Percentiles rank a stretch among this genome's conserved stretches.
phyloP scores from a whole-genome alignment of 306 rosid species.

The Echinosophora koreensis region DNA sequence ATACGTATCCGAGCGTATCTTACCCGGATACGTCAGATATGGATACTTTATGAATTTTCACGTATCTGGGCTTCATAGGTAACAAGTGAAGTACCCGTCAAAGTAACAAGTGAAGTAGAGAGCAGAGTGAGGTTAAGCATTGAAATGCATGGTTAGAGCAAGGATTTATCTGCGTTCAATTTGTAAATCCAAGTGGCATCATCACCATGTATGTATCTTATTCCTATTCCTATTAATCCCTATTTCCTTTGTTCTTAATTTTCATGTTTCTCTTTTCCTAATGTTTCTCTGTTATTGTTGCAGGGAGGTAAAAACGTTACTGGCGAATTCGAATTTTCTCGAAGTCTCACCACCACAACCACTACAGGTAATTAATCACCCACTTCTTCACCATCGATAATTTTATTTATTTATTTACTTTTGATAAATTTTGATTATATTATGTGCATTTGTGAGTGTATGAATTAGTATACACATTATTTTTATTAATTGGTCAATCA shows the following conservation, averaged over 20 bases:
- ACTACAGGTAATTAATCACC: constrained; percentile 11
- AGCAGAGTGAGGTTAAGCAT: constrained; percentile 28
- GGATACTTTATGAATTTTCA: too few relatives aligned
- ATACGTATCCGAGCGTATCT: too few relatives aligned
- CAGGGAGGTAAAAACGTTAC: constrained; percentile 33
- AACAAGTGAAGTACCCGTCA: too few relatives aligned
- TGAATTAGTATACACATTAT: neutral
- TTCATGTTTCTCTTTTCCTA: neutral
- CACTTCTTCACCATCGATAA: neutral
- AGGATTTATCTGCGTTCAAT: constrained; percentile 50
- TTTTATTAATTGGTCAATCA: neutral
- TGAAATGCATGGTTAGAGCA: constrained; percentile 58
- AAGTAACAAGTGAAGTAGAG: neutral
- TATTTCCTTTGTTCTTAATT: neutral
- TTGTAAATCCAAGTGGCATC: constrained; percentile 51
- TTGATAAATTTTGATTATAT: neutral
- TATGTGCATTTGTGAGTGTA: neutral
- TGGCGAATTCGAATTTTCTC: neutral
- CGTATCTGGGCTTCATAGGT: too few relatives aligned
- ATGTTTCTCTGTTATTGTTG: neutral
- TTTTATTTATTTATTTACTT: neutral
- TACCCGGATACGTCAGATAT: too few relatives aligned
- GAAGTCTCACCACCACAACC: constrained; percentile 38
- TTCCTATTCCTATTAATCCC: neutral
- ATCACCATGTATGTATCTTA: constrained; percentile 47